Base-by-base conservation (phyloP, 163 green algal genomes). In the Chloromonas sp. region DNA sequence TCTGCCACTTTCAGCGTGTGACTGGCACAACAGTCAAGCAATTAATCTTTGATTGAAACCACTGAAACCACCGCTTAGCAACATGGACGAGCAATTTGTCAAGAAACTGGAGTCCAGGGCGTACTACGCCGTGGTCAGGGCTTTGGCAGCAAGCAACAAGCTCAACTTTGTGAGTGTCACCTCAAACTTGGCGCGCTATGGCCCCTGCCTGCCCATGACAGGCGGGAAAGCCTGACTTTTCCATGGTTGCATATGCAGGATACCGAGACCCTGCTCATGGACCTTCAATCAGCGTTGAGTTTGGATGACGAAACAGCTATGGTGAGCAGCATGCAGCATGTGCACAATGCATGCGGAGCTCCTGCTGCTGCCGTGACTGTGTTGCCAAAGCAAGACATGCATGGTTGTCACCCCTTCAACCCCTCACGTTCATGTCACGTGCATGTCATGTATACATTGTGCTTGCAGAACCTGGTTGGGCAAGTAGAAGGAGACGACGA, bases 101-200 rank as follows among this genome's bases (percentile, higher is more conserved):
- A 11, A 36, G 14, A 59, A 2, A 59, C 61, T 77, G 1, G 80
- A 83, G 3, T 8, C 14, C 5, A 58, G 58, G 58, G 81, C 81
- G 3, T 84, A 78, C 61, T 78, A 78, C 58, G 81, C 81, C 5
- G 66, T 84, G 13, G 62, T 57, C 0, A 60, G 59, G 70, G 82
- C 82, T 15, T 61, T 84, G 58, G 58, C n/a, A 8, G 82, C 82
- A 0, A 78, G 82, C 13, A 70, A 70, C 70, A 84, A 81, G 57
- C 57, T 81, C 8, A 81, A 61, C 81, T 79, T 84, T 58, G 81
- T 84, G 81, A 58, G 81, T 78, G 14, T 61, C 36, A 36, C 5
- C 66, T 74, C 66, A 11, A 11, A 5, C 66, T 74, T 36, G 36
- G 36, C 5, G 66, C 66, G 66, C 66, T 74, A 11, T 11, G 11